Conservation (phyloP, 2,329 filamentous ascomycete genomes). For the Nemania sp. region DNA sequence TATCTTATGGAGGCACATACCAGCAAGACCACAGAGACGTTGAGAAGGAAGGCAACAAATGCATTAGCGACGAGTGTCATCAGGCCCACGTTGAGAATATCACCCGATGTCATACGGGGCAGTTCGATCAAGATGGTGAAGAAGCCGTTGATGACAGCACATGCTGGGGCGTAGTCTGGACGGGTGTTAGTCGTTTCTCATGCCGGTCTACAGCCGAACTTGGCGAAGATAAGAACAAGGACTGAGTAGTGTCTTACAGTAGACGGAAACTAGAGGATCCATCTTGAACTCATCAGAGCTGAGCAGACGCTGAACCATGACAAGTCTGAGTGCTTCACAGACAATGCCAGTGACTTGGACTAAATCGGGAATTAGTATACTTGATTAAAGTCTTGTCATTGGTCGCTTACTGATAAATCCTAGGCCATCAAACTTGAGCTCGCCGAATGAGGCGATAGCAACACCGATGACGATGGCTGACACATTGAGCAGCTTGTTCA, state of each 20-base stretch:
- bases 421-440: conserved; percentile 69
- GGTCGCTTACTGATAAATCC: conserved; percentile 63
- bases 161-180: conserved; percentile 84
- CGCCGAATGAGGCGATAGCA: conserved; percentile 59
- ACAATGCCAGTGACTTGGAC: conserved; percentile 76
- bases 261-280: conserved; percentile 76
- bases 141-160: conserved; percentile 77
- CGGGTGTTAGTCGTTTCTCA: conserved; percentile 4
- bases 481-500: conserved; percentile 53
- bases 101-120: conserved; percentile 64
- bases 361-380: conserved; percentile 11
- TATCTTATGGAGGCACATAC: conserved; percentile 53
- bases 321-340: conserved; percentile 79
- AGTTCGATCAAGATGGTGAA: conserved; percentile 72
- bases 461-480: conserved; percentile 58
- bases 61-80: conserved; percentile 72
- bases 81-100: conserved; percentile 67
- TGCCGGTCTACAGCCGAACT: no score
- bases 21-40: conserved; percentile 82
- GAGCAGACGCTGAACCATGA: conserved; percentile 85
- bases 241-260: conserved; percentile 32
- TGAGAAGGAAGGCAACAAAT: conserved; percentile 75
- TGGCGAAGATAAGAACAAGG: neutral
- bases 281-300: conserved; percentile 80
- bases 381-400: conserved; percentile 7